Conservation (phyloP, 1,284 basidiomycete genomes). For the Sphagnurus paluster region DNA sequence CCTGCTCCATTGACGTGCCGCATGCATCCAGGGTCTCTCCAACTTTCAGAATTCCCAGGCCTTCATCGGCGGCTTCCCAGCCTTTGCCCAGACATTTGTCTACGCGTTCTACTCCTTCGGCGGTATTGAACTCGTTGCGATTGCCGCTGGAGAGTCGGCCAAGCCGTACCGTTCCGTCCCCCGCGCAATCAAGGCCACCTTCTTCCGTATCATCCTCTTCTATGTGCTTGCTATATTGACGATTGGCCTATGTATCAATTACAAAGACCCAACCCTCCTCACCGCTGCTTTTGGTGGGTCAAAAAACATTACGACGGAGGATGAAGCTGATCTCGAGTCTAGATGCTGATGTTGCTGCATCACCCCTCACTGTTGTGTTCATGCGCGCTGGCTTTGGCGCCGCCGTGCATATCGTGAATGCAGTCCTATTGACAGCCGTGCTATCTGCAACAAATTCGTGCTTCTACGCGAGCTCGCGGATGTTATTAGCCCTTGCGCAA, state of each 20-base stretch:
- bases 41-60: constrained; percentile 53
- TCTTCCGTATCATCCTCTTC: constrained; percentile 65
- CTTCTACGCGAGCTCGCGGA: constrained; percentile 66
- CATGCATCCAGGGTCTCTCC: constrained; percentile 39
- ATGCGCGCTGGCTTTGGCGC: constrained; percentile 57
- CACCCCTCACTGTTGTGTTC: constrained; percentile 62
- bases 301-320: background rate
- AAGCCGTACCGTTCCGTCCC: constrained; percentile 65
- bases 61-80: constrained; percentile 53
- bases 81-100: constrained; percentile 54
- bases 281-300: constrained; percentile 42
- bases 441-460: constrained; percentile 58
- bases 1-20: background rate
- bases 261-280: constrained; percentile 47
- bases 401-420: constrained; percentile 56
- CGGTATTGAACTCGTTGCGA: constrained; percentile 72
- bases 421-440: constrained; percentile 67
- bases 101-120: constrained; percentile 71
- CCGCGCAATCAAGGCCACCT: constrained; percentile 68
- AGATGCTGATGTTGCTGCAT: constrained; percentile 49
- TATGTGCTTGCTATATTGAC: constrained; percentile 58
- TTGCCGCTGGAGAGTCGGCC: constrained; percentile 61
- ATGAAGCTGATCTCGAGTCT: background rate
- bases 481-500: constrained; percentile 52
- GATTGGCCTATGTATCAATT: constrained; percentile 58